Percentiles rank a stretch among this genome's conserved stretches.
phyloP scores from a whole-genome alignment of 768 basidiomycete species.

The Phaffia australis region DNA sequence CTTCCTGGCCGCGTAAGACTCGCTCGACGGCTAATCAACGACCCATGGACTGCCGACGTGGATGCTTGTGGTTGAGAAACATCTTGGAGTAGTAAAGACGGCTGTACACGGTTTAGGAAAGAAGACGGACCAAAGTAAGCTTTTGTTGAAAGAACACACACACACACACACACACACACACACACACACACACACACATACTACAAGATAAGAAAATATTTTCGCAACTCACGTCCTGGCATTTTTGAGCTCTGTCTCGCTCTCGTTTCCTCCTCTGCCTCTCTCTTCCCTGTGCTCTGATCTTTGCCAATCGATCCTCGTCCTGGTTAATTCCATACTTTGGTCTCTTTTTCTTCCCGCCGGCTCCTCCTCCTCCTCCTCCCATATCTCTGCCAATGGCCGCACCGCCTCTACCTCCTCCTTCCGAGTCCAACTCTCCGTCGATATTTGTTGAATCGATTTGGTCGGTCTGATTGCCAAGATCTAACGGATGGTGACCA shows the following conservation, averaged over 20 bases:
- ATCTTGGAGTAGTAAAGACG: no score
- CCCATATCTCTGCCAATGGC: no score
- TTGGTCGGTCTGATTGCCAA: no score
- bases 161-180: not conserved
- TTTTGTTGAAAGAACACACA: not conserved
- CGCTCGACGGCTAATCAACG: no score
- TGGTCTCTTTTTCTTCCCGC: not conserved
- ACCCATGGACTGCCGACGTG: no score
- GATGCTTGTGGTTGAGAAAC: no score
- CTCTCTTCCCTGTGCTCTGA: slow-evolving; percentile 10
- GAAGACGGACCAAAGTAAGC: not conserved
- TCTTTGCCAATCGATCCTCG: slow-evolving; percentile 5
- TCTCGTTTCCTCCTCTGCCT: slow-evolving; percentile 15
- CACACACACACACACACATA: not conserved
- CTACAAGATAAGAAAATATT: not conserved
- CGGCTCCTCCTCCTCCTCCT: no score
- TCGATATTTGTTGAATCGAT: no score
- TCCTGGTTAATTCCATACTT: not conserved
- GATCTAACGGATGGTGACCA: no score
- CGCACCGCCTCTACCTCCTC: no score
- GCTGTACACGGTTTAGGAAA: not conserved
- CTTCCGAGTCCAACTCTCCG: no score
- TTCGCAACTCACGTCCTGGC: not conserved
- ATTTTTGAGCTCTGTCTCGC: slow-evolving; percentile 8
- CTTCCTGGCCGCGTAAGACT: no score